These are phyloP conservation scores for Cercis canadensis DNA, from an alignment of 306 rosid genomes.

Conservation along the genomic window DNA sequence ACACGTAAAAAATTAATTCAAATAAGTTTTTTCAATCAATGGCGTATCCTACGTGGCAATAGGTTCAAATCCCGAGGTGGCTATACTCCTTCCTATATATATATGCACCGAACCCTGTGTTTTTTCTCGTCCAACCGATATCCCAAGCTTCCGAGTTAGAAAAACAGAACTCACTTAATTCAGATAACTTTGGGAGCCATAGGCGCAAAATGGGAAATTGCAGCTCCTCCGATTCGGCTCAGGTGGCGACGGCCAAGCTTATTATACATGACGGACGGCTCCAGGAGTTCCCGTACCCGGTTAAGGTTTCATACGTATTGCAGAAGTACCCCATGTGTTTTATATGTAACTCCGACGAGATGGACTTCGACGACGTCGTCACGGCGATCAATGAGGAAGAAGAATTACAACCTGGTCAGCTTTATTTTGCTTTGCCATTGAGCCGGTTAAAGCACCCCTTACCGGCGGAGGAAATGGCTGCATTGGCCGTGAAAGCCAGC, in stretches of 20 bases:
- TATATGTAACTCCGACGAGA: slow-evolving; percentile 87
- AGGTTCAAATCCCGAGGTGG: slow-evolving; percentile 4
- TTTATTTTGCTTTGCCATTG: slow-evolving; percentile 83
- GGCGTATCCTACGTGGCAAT: slow-evolving; percentile 58
- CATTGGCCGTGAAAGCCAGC: slow-evolving; percentile 93
- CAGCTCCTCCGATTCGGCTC: slow-evolving; percentile 59
- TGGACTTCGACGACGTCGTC: slow-evolving; percentile 81
- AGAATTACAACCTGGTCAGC: slow-evolving; percentile 78
- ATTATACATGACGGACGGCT: slow-evolving; percentile 68
- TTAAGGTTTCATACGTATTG: slow-evolving; percentile 73
- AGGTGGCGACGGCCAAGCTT: slow-evolving; percentile 75
- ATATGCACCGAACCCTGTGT: neutral
- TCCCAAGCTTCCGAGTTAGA: neutral
- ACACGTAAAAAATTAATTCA: neutral
- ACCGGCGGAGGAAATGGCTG: slow-evolving; percentile 88
- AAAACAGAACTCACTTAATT: slow-evolving; percentile 13
- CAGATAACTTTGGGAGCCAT: neutral
- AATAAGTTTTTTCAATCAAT: neutral
- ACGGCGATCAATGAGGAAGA: slow-evolving; percentile 70
- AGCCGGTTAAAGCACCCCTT: slow-evolving; percentile 57
- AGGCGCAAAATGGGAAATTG: slow-evolving; percentile 73
- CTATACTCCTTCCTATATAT: slow-evolving; percentile 30
- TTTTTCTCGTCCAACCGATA: slow-evolving; percentile 4
- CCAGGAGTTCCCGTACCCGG: slow-evolving; percentile 68
- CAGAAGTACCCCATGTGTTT: slow-evolving; percentile 69